Evolutionary conservation across 202 grass and related monocot genomes (phyloP), one percentile per base, ranked within the genome.

Genomic region (Alloteropsis angusta): DNA sequence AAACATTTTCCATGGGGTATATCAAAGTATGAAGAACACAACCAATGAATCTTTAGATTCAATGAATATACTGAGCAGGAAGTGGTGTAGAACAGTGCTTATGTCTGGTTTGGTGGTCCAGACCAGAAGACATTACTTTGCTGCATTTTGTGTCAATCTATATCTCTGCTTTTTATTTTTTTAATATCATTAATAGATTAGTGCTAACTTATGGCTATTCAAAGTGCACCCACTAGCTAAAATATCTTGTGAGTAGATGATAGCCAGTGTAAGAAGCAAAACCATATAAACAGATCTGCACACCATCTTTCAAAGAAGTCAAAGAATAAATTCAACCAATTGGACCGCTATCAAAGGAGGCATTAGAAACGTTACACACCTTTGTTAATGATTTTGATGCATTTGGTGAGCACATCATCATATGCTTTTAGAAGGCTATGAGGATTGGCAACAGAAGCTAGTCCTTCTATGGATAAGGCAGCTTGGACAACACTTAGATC

Each of bases 401-500:
- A 97, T 68, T 77, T 97, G 48, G 71, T 85, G 61, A 97, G 89
- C 44, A 94, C 49, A 50, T 87, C 60, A 57, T 69, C 35, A 77
- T 90, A 93, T n/a, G 81, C 80, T 90, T 94, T 87, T 23, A 97
- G 55, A 83, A 97, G 94, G 71, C 64, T 64, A 81, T 37, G 45
- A 48, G 77, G 75, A 81, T 34, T 87, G 15, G 82, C 62, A 39
- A 88, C 68, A 78, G 84, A 77, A 83, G 77, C 64, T 63, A 97
- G 81, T 81, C 91, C 89, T 75, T 97, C 87, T 82, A 97, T 92
- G 39, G 89, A 97, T 82, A 97, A 97, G 63, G 91, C 85, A 65
- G 94, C 87, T 84, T 90, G 77, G 62, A 97, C 94, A 88, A 97
- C 94, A 83, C 59, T 87, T 83, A 94, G 80, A 84, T 97, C 83